Percentiles rank a stretch among this genome's conserved stretches.
phyloP scores from a whole-genome alignment of 2,329 filamentous ascomycete species.

The Dendrostoma leiphaemia region DNA sequence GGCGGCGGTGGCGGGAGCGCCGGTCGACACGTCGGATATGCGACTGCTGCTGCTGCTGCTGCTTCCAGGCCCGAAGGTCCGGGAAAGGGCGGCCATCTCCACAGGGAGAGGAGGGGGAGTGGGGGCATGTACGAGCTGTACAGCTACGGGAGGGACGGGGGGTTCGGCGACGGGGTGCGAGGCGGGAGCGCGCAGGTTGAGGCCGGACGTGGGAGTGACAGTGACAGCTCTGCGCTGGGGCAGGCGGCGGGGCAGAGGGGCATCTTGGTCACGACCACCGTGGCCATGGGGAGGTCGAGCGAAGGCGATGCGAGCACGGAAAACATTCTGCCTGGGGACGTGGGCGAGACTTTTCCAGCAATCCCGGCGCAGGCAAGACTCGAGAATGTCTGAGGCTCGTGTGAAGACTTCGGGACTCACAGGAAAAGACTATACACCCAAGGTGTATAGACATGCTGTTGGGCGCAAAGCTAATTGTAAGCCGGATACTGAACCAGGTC shows the following conservation, averaged over 20 bases:
- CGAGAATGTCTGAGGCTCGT: background rate
- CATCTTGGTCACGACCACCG: slow-evolving; percentile 14
- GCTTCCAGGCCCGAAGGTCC: too few relatives aligned
- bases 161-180: background rate
- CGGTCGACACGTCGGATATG: background rate
- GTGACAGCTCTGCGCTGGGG: background rate
- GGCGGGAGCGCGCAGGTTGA: background rate
- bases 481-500: too few relatives aligned
- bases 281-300: slow-evolving; percentile 9
- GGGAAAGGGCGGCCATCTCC: background rate
- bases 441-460: too few relatives aligned
- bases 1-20: background rate
- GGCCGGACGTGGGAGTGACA: background rate
- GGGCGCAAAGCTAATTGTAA: too few relatives aligned
- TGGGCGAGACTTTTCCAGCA: background rate
- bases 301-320: slow-evolving; percentile 9
- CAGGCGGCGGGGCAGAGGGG: slow-evolving; percentile 1
- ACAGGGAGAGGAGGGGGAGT: slow-evolving; percentile 1
- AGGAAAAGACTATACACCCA: too few relatives aligned
- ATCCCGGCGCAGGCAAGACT: background rate
- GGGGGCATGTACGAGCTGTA: slow-evolving; percentile 14
- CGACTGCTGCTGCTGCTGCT: background rate
- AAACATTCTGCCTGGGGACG: slow-evolving; percentile 3
- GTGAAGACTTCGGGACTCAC: too few relatives aligned
- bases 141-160: slow-evolving; percentile 14